These are phyloP conservation scores for Ogataea ramenticola DNA, from an alignment of 805 yeast genomes.

Conservation along the genomic window DNA sequence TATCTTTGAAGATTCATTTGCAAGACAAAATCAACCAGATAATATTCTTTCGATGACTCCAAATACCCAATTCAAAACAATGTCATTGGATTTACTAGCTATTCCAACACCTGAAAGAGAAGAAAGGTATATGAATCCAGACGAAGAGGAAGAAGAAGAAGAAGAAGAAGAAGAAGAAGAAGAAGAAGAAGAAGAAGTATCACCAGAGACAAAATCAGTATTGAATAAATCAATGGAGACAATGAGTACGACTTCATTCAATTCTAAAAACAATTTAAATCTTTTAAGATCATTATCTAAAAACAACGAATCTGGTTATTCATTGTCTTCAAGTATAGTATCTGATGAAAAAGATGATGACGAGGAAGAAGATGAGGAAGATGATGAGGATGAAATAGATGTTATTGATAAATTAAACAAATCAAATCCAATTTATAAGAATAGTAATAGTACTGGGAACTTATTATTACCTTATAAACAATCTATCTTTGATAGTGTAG, in stretches of 20 bases:
- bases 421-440: neutral
- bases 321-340: neutral
- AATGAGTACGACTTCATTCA: neutral
- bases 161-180: neutral
- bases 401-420: neutral
- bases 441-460: neutral
- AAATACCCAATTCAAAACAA: slow-evolving; percentile 5
- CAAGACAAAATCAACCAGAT: neutral
- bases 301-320: neutral
- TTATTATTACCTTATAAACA: neutral
- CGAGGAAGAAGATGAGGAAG: neutral
- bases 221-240: neutral
- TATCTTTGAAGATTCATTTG: neutral
- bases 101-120: slow-evolving; percentile 7
- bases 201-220: slow-evolving; percentile 15
- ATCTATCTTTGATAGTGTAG: neutral
- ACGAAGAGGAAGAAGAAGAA: neutral
- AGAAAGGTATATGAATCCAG: no score
- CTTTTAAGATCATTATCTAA: neutral
- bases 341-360: neutral
- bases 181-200: neutral
- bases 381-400: neutral
- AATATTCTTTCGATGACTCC: slow-evolving; percentile 3
- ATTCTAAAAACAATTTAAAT: neutral
- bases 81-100: slow-evolving; percentile 9